Evolutionary conservation across 306 rosid species (phyloP), one percentile per base, ranked within the genome.

Genomic region (Rubus parviflorus): DNA sequence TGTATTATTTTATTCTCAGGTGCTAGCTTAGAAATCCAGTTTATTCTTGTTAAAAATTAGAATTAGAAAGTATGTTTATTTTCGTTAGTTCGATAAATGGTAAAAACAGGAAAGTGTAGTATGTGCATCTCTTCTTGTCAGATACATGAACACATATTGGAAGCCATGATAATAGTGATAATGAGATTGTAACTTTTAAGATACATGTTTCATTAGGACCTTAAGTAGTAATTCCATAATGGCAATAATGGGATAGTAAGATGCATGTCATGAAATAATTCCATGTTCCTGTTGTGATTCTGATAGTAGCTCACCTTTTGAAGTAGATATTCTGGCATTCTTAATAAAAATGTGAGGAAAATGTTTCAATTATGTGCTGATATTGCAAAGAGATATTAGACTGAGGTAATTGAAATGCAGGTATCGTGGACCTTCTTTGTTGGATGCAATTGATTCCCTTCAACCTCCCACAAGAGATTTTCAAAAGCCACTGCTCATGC

Each of bases 361-460:
- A 57, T 7, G 42, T 74, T 11, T 61, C 47, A 20, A 40, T 46
- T 35, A 11, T 61, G 51, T 61, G 54, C 68, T 58, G 77, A 43
- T 58, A 17, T 42, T 73, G 68, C 11, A 57, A 22, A 30, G 14
- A 16, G 22, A 17, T 81, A 72, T 20, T 73, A 75, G 57, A 54
- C 38, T 51, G 74, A 72, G 79, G 79, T 77, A 60, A 77, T 83
- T 80, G 68, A 77, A 77, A 81, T 84, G 84, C 86, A 95, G 99
- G 99, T 95, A 89, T 53, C 68, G 45, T 42, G 99, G 98, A 83
- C 94, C 97, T 77, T 79, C 77, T 80, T 82, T 95, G 40, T 87
- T 95, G 86, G 98, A 91, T 82, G 93, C 96, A 79, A 88, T 95
- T 47, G 99, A 95, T 84, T 89, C 94, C 20, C 83, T 95, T 60